A percentile compares a stretch with the other conserved stretches of the same genome.
Conservation (phyloP, 352 stramenopile species). For the Phytophthora ohioensis region DNA sequence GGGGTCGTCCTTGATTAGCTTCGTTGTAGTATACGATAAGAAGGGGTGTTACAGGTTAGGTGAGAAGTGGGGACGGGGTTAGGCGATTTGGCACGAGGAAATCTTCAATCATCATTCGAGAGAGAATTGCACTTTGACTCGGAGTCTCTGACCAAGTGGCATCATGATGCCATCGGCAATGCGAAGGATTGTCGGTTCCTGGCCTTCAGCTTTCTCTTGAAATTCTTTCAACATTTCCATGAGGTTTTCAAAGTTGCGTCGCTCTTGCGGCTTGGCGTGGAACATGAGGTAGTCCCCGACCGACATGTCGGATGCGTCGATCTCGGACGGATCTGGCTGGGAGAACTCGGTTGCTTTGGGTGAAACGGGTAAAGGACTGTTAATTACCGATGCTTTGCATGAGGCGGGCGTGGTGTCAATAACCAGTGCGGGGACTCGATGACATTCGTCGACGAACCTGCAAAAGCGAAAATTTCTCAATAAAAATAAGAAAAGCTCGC, state of each 20-base stretch:
- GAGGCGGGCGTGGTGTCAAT: neutral
- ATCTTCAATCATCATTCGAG: slow-evolving; percentile 7
- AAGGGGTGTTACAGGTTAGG: neutral
- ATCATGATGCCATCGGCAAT: slow-evolving; percentile 54
- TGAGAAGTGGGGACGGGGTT: slow-evolving; percentile 30
- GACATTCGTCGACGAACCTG: slow-evolving; percentile 35
- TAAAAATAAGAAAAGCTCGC: neutral
- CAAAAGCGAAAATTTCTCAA: neutral
- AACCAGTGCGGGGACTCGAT: neutral
- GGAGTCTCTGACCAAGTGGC: slow-evolving; percentile 45
- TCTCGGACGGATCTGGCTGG: neutral
- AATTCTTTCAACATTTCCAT: slow-evolving; percentile 66
- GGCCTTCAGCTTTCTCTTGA: slow-evolving; percentile 21
- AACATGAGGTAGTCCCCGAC: slow-evolving; percentile 67
- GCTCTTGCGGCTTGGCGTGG: slow-evolving; percentile 48
- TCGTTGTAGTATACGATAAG: neutral
- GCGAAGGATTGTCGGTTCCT: slow-evolving; percentile 12
- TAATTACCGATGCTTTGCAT: neutral
- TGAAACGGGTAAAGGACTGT: neutral
- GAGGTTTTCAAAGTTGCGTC: slow-evolving; percentile 61
- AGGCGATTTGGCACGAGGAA: slow-evolving; percentile 49
- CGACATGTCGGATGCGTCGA: slow-evolving; percentile 13
- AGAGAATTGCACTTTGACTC: slow-evolving; percentile 62
- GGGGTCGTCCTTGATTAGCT: neutral
- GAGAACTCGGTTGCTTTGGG: slow-evolving; percentile 5